Evolutionary conservation across 352 stramenopile species (phyloP), one percentile per base, ranked within the genome.

Genomic region (Globisporangium perplexum): DNA sequence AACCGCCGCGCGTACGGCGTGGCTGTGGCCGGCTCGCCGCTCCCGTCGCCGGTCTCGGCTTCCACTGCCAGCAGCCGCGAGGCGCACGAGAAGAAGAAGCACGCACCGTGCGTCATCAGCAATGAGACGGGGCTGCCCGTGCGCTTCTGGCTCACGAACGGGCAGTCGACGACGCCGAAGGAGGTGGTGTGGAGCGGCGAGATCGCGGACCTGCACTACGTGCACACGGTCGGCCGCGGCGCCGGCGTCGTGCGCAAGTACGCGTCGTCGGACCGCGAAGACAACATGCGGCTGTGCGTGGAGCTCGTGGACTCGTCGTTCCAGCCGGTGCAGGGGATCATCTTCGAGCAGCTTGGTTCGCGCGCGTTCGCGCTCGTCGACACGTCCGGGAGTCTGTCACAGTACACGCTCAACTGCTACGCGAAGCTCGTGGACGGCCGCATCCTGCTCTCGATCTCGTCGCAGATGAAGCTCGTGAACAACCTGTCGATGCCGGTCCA

Each of bases 361-460:
- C 80, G 79, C 41, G 78, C 74, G 14, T 85, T 88, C 53, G 64
- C 75, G 47, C 62, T 93, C 5, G 55, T 90, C 1, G 77, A 90
- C 43, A 67, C 63, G 1, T 58, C 64, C 10, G 72, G 72, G 10
- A 65, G 72, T 22, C 48, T 71, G n/a, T 86, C 83, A 6, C 79
- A 60, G 45, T 90, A 78, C 36, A 70, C 59, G 17, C 62, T 90
- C 15, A 87, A 83, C 26, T 76, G 80, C 56, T 77, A 78, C 20
- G 65, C 83, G 18, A 73, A 84, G 43, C 65, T 93, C 15, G 71
- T 90, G 11, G 83, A 91, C 55, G 83, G 83, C 18, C 79, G 81
- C 24, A 91, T 94, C 49, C 53, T 94, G 20, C 57, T 93, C 18
- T 72, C 86, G 1, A 67, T 94, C 2, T 92, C 82, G 31, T 94